Percentiles rank a stretch among this genome's conserved stretches.
Evolutionary conservation across 176 grass and related monocot genomes (phyloP).

Genomic region (Musa acuminata): DNA sequence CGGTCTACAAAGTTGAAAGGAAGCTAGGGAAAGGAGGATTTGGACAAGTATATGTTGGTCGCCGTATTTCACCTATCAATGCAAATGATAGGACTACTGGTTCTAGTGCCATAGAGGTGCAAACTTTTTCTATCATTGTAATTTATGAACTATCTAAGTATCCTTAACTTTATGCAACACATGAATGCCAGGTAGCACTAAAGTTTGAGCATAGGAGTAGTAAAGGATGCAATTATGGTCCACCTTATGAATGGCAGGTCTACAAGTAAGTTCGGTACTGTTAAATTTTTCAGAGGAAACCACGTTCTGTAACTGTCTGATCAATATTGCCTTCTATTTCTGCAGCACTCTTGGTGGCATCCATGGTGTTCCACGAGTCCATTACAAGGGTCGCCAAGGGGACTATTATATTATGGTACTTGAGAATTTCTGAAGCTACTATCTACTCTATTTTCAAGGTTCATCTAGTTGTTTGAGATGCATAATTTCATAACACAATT

Average conservation of each 20-base stretch:
- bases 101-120: slow-evolving; percentile 61
- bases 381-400: slow-evolving; percentile 87
- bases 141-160: not conserved
- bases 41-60: slow-evolving; percentile 96
- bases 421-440: slow-evolving; percentile 7
- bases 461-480: slow-evolving; percentile 13
- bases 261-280: slow-evolving; percentile 58
- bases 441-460: slow-evolving; percentile 9
- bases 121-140: not conserved
- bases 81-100: slow-evolving; percentile 27
- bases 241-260: slow-evolving; percentile 87
- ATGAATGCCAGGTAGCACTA: slow-evolving; percentile 57
- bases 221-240: slow-evolving; percentile 77
- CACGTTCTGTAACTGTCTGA: not conserved
- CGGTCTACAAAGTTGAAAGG: slow-evolving; percentile 69
- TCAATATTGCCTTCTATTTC: slow-evolving; percentile 5
- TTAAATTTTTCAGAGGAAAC: not conserved
- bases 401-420: slow-evolving; percentile 95
- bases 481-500: slow-evolving; percentile 21
- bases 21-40: slow-evolving; percentile 97
- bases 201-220: slow-evolving; percentile 92
- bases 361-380: slow-evolving; percentile 81
- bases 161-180: not conserved
- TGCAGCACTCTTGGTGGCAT: slow-evolving; percentile 57
- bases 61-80: slow-evolving; percentile 28